A percentile compares a stretch with the other conserved stretches of the same genome.
phyloP scores from a whole-genome alignment of 306 rosid genomes.

The Gleditsia sinensis region DNA sequence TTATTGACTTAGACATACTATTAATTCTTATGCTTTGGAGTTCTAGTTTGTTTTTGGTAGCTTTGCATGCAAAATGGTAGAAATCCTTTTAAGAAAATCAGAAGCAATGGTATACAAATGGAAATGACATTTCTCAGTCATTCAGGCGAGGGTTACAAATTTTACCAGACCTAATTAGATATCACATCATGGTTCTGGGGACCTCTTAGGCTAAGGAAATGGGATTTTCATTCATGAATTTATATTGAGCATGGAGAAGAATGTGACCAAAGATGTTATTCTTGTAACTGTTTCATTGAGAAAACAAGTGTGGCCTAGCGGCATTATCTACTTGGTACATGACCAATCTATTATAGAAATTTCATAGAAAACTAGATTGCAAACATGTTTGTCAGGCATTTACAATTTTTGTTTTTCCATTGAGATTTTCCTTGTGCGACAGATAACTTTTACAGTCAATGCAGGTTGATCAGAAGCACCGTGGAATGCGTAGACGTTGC shows the following conservation, averaged over 20 bases:
- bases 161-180: slow-evolving; percentile 1
- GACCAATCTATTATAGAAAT: slow-evolving; percentile 2
- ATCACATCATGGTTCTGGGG: slow-evolving; percentile 16
- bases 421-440: neutral
- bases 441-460: slow-evolving; percentile 18
- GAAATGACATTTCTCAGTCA: slow-evolving; percentile 9
- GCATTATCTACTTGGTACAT: slow-evolving; percentile 21
- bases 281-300: too few relatives aligned
- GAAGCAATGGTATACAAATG: neutral
- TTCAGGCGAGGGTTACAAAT: slow-evolving; percentile 18
- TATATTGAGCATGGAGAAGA: too few relatives aligned
- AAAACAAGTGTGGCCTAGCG: slow-evolving; percentile 7
- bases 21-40: slow-evolving; percentile 11
- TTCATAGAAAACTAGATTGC: neutral
- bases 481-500: slow-evolving; percentile 47
- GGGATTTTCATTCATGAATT: slow-evolving; percentile 1
- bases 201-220: slow-evolving; percentile 16
- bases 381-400: slow-evolving; percentile 15
- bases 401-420: neutral
- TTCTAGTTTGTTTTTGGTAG: slow-evolving; percentile 26
- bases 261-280: too few relatives aligned
- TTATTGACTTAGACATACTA: neutral
- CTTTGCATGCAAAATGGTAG: neutral
- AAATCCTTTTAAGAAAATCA: neutral
- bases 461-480: slow-evolving; percentile 40